Conservation (phyloP, 768 basidiomycete species). For the Serendipita sp. region DNA sequence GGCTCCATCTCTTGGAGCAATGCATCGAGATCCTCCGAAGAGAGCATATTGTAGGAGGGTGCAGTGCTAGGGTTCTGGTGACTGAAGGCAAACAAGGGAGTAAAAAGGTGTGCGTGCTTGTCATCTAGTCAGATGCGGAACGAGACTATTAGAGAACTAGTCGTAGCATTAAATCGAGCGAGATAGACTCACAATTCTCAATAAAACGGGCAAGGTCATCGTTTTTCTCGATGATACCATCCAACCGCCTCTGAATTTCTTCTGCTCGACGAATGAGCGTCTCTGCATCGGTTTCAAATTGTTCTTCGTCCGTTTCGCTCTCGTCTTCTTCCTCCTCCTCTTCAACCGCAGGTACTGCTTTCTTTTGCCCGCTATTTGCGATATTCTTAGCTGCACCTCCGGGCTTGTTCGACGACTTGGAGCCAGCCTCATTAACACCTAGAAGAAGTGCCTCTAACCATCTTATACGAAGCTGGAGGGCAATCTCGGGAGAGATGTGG, state of each 20-base stretch:
- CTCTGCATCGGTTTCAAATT: not conserved
- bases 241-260: slow-evolving; percentile 41
- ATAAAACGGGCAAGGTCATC: slow-evolving; percentile 63
- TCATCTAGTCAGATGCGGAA: slow-evolving; percentile 34
- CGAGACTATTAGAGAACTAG: not conserved
- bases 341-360: not conserved
- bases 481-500: slow-evolving; percentile 45
- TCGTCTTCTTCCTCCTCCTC: slow-evolving; percentile 18
- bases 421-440: slow-evolving; percentile 36
- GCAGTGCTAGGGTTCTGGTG: slow-evolving; percentile 22
- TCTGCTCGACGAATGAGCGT: slow-evolving; percentile 43
- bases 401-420: slow-evolving; percentile 17
- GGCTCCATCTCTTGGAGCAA: slow-evolving; percentile 65
- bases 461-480: slow-evolving; percentile 56
- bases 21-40: slow-evolving; percentile 50
- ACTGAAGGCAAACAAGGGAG: slow-evolving; percentile 55
- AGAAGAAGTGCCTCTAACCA: slow-evolving; percentile 67
- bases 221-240: slow-evolving; percentile 43
- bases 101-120: slow-evolving; percentile 56
- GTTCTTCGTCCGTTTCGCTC: slow-evolving; percentile 30
- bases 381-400: slow-evolving; percentile 9
- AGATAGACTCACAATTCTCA: slow-evolving; percentile 40
- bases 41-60: slow-evolving; percentile 44
- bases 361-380: not conserved
- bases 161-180: not conserved